Base-by-base conservation (phyloP, 345 rosid genomes). In the Raphanus raphanistrum region DNA sequence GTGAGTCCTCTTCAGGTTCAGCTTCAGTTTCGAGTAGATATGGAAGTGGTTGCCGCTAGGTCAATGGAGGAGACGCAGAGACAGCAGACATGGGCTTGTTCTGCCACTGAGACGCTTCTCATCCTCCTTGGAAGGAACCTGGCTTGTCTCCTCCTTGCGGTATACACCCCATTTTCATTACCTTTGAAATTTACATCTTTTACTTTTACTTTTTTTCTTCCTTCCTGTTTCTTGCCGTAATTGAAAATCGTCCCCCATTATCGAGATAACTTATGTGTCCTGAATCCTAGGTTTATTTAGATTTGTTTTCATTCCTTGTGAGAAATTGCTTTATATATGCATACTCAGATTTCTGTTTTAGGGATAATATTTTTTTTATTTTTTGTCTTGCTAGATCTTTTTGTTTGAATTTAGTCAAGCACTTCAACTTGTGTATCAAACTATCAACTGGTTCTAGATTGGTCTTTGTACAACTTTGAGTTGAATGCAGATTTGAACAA, bases 81-180 rank as follows among this genome's bases (percentile, higher is more conserved):
- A 45, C 72, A 65, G 3, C 75, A 52, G 50, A 55, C 69, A 67
- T 68, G 76, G 83, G 85, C 74, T 4, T 83, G 64, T 81, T 80
- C 80, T 70, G 48, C 73, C 76, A 78, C 77, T 36, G 87, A 82
- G 76, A 80, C 83, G 35, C 61, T 84, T 62, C 48, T 86, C 69
- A 7, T 85, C 62, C 17, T 73, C 65, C 65, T 74, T 63, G 82
- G 75, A 36, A 84, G 75, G 78, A 84, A 84, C 82, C 84, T 88
- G n/a, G 78, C 86, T 70, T 82, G 80, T 84, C 73, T 84, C 21
- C 79, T 82, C 78, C 80, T 82, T 70, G 67, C 73, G 86, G 88
- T 86, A 88, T 73, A 70, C 25, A 67, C 29, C 31, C 63, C 5
- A 60, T 68, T 16, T 43, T 21, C 16, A 38, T n/a, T 29, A 52